Evolutionary conservation across 768 basidiomycete species (phyloP).

Genomic region (Naematelia encephala): DNA sequence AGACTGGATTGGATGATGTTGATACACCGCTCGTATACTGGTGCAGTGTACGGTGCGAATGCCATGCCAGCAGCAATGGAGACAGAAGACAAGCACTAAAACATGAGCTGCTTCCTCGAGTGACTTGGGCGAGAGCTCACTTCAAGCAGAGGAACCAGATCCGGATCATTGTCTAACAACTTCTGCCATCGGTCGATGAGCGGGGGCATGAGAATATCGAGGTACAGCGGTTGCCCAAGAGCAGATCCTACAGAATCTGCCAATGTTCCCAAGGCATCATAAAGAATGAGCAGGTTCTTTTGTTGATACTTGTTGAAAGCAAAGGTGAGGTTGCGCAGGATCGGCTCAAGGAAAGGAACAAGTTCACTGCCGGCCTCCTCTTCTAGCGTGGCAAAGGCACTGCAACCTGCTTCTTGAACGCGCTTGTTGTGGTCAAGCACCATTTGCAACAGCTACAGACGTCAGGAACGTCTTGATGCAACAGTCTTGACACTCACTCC

Average conservation of each 20-base stretch:
- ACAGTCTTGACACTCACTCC: constrained; percentile 61
- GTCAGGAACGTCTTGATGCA: background rate
- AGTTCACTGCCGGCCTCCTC: constrained; percentile 91
- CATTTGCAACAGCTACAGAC: constrained; percentile 86
- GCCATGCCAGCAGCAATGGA: constrained; percentile 90
- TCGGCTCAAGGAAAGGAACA: constrained; percentile 89
- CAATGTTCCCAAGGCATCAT: constrained; percentile 97
- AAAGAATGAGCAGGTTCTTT: constrained; percentile 97
- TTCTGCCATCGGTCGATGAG: constrained; percentile 85
- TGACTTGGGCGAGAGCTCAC: constrained; percentile 54
- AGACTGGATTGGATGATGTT: constrained; percentile 78
- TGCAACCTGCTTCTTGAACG: constrained; percentile 98
- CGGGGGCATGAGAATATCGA: constrained; percentile 96
- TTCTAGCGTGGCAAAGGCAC: constrained; percentile 96
- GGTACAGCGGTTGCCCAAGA: constrained; percentile 76
- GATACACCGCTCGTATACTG: constrained; percentile 88
- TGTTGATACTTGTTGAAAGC: constrained; percentile 99
- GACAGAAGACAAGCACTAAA: constrained; percentile 91
- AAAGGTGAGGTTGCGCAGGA: constrained; percentile 87
- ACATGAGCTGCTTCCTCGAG: constrained; percentile 9
- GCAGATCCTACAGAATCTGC: constrained; percentile 93
- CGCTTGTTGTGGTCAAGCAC: constrained; percentile 97
- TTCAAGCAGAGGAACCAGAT: constrained; percentile 91
- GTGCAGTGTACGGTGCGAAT: constrained; percentile 81
- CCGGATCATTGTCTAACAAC: constrained; percentile 83